A percentile compares a stretch with the other conserved stretches of the same genome.
These are phyloP conservation scores for Aspergillus eucalypticola DNA, from an alignment of 2,329 filamentous ascomycete genomes.

Conservation along the genomic window DNA sequence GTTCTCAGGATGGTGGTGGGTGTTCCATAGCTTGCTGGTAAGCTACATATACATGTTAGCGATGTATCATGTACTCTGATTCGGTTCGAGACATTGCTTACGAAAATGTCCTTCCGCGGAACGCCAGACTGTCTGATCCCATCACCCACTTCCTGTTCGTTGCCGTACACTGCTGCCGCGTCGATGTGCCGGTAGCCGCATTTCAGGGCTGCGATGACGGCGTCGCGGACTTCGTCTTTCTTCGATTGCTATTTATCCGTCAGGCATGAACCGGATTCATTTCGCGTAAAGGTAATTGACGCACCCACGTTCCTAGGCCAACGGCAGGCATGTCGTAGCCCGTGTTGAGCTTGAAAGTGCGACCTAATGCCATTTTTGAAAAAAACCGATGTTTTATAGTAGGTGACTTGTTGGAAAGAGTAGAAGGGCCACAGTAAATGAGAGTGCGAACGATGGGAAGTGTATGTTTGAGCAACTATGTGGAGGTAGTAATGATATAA, in stretches of 20 bases:
- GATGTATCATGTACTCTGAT: no score
- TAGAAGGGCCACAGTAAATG: not conserved
- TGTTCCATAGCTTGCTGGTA: conserved; percentile 44
- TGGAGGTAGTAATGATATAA: no score
- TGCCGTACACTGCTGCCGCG: conserved; percentile 47
- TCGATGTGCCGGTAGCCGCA: conserved; percentile 59
- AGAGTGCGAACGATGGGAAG: no score
- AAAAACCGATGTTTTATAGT: not conserved
- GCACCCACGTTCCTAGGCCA: conserved; percentile 14
- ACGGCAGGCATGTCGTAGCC: conserved; percentile 11
- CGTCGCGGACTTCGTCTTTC: conserved; percentile 44
- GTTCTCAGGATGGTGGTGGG: conserved; percentile 32
- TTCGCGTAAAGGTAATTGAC: not conserved
- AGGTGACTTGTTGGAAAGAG: not conserved
- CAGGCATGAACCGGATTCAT: rapidly evolving
- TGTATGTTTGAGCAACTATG: no score
- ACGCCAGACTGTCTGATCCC: conserved; percentile 40
- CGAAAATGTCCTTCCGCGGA: conserved; percentile 30
- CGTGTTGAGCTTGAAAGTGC: conserved; percentile 13
- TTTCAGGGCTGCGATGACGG: conserved; percentile 48
- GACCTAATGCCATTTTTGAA: conserved; percentile 3
- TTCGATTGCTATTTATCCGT: not conserved
- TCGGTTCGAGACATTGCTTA: no score
- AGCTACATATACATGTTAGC: conserved; percentile 5
- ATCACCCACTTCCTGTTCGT: conserved; percentile 47